Conservation (phyloP, 2,329 filamentous ascomycete species). For the Aspergillus japonicus region DNA sequence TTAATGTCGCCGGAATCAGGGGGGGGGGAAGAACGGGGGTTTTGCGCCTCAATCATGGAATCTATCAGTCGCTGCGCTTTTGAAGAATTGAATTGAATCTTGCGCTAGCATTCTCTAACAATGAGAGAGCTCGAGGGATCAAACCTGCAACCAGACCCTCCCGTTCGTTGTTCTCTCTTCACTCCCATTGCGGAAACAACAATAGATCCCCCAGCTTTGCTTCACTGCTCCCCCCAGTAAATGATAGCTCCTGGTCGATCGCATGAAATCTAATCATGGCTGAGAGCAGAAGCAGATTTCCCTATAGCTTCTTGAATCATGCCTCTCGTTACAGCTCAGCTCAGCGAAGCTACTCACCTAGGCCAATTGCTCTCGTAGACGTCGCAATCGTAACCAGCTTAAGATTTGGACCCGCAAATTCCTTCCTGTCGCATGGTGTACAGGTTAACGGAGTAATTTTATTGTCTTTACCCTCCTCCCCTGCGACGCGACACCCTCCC, state of each 20-base stretch:
- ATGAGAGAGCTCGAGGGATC: not conserved
- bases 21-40: not conserved
- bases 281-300: not conserved
- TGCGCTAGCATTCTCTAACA: not conserved
- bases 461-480: not conserved
- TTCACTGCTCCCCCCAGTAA: too few species aligned
- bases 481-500: not conserved
- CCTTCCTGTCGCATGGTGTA: not conserved
- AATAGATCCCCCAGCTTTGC: not conserved
- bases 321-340: not conserved
- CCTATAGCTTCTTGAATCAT: not conserved
- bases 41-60: not conserved
- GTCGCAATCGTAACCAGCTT: not conserved
- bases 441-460: too few species aligned
- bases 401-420: conserved; percentile 2
- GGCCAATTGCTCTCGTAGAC: not conserved
- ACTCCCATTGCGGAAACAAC: not conserved
- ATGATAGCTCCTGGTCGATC: too few species aligned
- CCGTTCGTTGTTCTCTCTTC: not conserved
- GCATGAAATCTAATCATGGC: not conserved
- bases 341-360: not conserved
- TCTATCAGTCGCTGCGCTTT: not conserved
- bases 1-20: conserved; percentile 5
- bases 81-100: not conserved
- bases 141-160: not conserved